Percentiles rank a stretch among this genome's conserved stretches.
Conservation (phyloP, 2,329 filamentous ascomycete species). For the Aspergillus sergii region DNA sequence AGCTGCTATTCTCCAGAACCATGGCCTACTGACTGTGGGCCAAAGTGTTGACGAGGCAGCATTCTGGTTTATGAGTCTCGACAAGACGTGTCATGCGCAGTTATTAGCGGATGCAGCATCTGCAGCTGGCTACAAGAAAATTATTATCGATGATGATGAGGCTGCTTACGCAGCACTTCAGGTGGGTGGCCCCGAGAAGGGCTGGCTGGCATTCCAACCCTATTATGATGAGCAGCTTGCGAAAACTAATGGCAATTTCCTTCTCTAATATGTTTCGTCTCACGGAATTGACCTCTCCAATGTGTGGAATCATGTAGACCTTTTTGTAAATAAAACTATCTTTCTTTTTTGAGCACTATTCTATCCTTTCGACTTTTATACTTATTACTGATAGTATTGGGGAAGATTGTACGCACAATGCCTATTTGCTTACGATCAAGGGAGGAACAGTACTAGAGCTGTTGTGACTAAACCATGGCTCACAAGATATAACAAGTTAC, state of each 20-base stretch:
- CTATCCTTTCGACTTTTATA: fast-evolving
- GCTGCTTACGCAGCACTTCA: background rate
- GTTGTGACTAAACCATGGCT: no score
- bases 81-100: conserved; percentile 70
- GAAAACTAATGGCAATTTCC: background rate
- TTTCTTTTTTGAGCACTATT: no score
- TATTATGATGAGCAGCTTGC: background rate
- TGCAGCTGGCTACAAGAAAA: background rate
- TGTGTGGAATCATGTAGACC: background rate
- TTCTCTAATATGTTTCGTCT: background rate
- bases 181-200: background rate
- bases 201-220: background rate
- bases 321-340: no score
- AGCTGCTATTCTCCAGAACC: conserved; percentile 69
- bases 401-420: no score
- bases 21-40: conserved; percentile 72
- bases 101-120: conserved; percentile 68
- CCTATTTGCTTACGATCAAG: no score
- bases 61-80: conserved; percentile 69
- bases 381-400: no score
- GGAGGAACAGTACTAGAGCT: no score
- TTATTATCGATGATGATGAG: background rate
- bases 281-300: no score
- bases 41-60: conserved; percentile 73
- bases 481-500: no score